Conservation (phyloP, 2,329 filamentous ascomycete species). For the Coccinonectria pachysandricola region DNA sequence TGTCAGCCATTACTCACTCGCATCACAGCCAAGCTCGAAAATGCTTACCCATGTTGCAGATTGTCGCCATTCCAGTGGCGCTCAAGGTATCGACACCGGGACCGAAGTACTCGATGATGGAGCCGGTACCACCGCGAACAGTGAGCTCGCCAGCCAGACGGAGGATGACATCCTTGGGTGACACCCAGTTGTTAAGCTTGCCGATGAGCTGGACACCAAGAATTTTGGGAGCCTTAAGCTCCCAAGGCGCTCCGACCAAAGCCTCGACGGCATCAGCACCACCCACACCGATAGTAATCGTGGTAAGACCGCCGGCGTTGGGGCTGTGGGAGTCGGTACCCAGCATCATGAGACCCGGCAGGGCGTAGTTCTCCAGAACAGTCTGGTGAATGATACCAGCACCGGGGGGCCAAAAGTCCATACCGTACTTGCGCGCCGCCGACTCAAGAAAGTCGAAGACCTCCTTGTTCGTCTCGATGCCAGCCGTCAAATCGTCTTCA, state of each 20-base stretch:
- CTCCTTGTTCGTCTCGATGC: conserved; percentile 87
- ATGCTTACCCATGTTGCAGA: conserved; percentile 66
- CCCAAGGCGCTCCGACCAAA: conserved; percentile 92
- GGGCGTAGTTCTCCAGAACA: conserved; percentile 92
- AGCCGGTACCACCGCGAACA: conserved; percentile 88
- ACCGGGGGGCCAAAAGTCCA: conserved; percentile 91
- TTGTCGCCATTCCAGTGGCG: conserved; percentile 86
- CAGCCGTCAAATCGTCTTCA: conserved; percentile 70
- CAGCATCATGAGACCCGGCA: conserved; percentile 97
- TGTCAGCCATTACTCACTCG: too few species aligned
- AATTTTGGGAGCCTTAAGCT: conserved; percentile 88
- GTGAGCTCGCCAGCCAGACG: conserved; percentile 81
- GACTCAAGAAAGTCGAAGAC: conserved; percentile 97
- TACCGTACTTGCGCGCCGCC: conserved; percentile 80
- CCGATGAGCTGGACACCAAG: conserved; percentile 79
- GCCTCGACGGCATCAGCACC: conserved; percentile 96
- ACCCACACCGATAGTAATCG: conserved; percentile 92
- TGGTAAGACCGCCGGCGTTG: conserved; percentile 89
- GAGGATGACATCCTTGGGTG: conserved; percentile 92
- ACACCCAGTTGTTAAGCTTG: conserved; percentile 78
- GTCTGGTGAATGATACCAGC: conserved; percentile 97
- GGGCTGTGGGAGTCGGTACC: conserved; percentile 96
- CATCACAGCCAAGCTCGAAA: too few species aligned
- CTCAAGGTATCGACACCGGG: conserved; percentile 82
- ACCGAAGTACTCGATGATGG: conserved; percentile 88